phyloP scores from a whole-genome alignment of 2,329 filamentous ascomycete genomes.

The Ophiocordyceps camponoti-saundersi region DNA sequence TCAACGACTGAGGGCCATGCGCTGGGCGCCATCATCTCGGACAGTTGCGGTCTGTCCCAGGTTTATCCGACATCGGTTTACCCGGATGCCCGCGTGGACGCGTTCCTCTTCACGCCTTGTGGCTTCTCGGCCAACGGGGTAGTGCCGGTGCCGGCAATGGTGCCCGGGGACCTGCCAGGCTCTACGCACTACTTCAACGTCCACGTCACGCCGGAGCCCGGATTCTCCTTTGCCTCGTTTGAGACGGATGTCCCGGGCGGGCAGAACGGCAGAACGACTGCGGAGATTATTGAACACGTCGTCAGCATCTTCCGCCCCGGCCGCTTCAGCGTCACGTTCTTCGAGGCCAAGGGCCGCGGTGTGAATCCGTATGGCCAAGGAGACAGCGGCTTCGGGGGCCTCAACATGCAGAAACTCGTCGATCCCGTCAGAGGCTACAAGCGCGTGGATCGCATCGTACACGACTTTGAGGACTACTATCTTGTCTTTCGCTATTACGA shows the following conservation, averaged over 20 bases:
- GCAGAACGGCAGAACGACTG: conserved; percentile 74
- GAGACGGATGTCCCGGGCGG: conserved; percentile 92
- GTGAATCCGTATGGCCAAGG: conserved; percentile 23
- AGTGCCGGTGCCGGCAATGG: conserved; percentile 52
- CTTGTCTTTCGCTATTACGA: conserved; percentile 95
- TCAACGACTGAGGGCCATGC: conserved; percentile 87
- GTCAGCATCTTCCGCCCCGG: conserved; percentile 93
- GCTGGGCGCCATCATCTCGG: conserved; percentile 80
- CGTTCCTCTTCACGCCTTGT: conserved; percentile 91
- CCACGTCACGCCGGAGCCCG: conserved; percentile 90
- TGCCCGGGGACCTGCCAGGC: conserved; percentile 14
- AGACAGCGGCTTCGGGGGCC: conserved; percentile 19
- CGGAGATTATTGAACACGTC: conserved; percentile 83
- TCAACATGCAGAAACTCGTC: conserved; percentile 36
- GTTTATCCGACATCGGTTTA: conserved; percentile 79
- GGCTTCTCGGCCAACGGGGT: conserved; percentile 97
- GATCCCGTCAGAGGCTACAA: conserved; percentile 76
- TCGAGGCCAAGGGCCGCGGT: conserved; percentile 61
- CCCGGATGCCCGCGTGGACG: conserved; percentile 83
- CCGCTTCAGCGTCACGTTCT: conserved; percentile 93
- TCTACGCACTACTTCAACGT: conserved; percentile 91
- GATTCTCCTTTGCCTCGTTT: conserved; percentile 95
- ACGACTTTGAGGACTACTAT: conserved; percentile 95
- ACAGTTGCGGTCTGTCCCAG: conserved; percentile 72
- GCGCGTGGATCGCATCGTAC: conserved; percentile 84